Evolutionary conservation across 2,329 filamentous ascomycete species (phyloP).

Genomic region (Xylaria digitata): DNA sequence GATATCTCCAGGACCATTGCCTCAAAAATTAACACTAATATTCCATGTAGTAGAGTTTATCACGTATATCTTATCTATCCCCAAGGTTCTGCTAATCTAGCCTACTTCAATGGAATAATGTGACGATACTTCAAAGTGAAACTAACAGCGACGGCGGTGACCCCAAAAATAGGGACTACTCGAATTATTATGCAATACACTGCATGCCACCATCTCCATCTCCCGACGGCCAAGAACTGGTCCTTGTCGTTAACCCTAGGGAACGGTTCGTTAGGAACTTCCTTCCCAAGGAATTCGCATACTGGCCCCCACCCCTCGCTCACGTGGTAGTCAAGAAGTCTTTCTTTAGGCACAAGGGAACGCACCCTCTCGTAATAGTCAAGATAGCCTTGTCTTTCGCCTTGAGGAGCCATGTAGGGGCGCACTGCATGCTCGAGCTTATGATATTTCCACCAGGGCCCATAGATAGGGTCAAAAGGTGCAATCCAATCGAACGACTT

Average conservation of each 20-base stretch:
- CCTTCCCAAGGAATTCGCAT: background rate
- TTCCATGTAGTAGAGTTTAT: too few species aligned
- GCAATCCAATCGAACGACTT: slow-evolving; percentile 1
- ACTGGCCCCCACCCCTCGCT: background rate
- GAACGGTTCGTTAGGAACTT: background rate
- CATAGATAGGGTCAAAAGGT: background rate
- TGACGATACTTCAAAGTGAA: too few species aligned
- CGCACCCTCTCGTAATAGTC: background rate
- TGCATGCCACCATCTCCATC: background rate
- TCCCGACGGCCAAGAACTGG: background rate
- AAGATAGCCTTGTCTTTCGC: background rate
- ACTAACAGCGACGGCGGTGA: too few species aligned
- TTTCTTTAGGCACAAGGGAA: background rate
- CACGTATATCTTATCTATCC: too few species aligned
- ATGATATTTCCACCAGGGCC: background rate
- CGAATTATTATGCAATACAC: background rate
- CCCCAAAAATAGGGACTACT: background rate
- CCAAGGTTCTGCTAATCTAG: too few species aligned
- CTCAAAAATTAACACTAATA: too few species aligned
- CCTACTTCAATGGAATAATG: too few species aligned
- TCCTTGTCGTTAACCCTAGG: background rate
- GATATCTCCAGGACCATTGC: too few species aligned
- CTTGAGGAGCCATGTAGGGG: background rate
- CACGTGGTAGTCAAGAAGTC: background rate
- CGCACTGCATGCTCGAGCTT: slow-evolving; percentile 4